These are phyloP conservation scores for Oligophagozyma castellii DNA, from an alignment of 1,139 yeast species.

Conservation along the genomic window DNA sequence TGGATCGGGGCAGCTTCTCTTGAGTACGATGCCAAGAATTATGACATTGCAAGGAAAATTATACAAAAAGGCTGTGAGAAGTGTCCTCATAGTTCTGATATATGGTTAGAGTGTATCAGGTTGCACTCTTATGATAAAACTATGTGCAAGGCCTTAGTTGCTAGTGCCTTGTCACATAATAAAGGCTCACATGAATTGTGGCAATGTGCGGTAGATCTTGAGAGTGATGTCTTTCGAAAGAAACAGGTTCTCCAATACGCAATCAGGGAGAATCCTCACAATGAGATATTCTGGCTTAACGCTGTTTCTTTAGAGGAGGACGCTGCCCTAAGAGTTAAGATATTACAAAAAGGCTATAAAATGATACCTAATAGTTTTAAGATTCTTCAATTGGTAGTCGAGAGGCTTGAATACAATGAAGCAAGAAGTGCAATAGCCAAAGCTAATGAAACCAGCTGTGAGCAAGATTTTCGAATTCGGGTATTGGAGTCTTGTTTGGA, in stretches of 20 bases:
- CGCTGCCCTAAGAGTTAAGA: too few relatives aligned
- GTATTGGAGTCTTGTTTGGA: too few relatives aligned
- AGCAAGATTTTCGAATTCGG: too few relatives aligned
- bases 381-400: too few relatives aligned
- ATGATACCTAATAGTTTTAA: too few relatives aligned
- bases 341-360: too few relatives aligned
- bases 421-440: too few relatives aligned
- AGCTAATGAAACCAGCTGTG: too few relatives aligned
- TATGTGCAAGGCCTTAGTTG: conserved; percentile 41
- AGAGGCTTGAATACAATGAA: too few relatives aligned
- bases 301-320: too few relatives aligned
- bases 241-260: conserved; percentile 49
- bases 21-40: conserved; percentile 53
- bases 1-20: conserved; percentile 84
- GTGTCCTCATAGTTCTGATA: conserved; percentile 53
- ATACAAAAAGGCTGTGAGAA: conserved; percentile 61
- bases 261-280: conserved; percentile 37
- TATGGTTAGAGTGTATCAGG: conserved; percentile 75
- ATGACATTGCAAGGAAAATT: conserved; percentile 41
- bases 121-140: conserved; percentile 39
- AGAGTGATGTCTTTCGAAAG: conserved; percentile 39
- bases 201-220: conserved; percentile 57
- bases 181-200: conserved; percentile 51
- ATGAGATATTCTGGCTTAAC: conserved; percentile 43
- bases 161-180: conserved; percentile 50